Conservation (phyloP, 1,284 basidiomycete genomes). For the Ceratobasidium sp. region DNA sequence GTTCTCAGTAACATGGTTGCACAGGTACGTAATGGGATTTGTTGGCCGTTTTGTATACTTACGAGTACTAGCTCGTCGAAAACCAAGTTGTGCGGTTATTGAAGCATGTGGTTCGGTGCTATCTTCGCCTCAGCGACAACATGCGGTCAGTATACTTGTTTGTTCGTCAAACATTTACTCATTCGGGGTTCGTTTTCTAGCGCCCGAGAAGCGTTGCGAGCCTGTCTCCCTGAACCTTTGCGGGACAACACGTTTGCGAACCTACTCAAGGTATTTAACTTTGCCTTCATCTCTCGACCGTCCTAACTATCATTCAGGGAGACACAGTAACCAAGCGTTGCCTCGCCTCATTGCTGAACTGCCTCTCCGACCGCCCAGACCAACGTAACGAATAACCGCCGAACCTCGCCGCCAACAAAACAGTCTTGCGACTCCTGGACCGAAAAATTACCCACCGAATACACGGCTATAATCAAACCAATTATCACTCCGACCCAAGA, state of each 20-base stretch:
- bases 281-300: background rate
- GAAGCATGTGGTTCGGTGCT: constrained; percentile 99
- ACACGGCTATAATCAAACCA: constrained; percentile 21
- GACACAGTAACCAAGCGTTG: constrained; percentile 98
- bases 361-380: constrained; percentile 69
- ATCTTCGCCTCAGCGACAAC: constrained; percentile 96
- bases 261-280: constrained; percentile 78
- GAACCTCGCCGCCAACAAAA: background rate
- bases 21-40: constrained; percentile 58
- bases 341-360: constrained; percentile 92
- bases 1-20: constrained; percentile 99
- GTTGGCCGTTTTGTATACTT: background rate
- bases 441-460: constrained; percentile 23
- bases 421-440: background rate
- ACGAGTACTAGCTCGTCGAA: constrained; percentile 72
- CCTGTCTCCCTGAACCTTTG: constrained; percentile 96
- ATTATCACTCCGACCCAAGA: constrained; percentile 8
- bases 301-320: constrained; percentile 63
- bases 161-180: background rate
- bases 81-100: constrained; percentile 95
- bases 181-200: constrained; percentile 57
- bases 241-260: constrained; percentile 94
- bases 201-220: constrained; percentile 94
- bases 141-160: constrained; percentile 69
- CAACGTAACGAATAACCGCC: constrained; percentile 45